A percentile compares a stretch with the other conserved stretches of the same genome.
phyloP scores from a whole-genome alignment of 441 rosid genomes.

The Gossypium lobatum region DNA sequence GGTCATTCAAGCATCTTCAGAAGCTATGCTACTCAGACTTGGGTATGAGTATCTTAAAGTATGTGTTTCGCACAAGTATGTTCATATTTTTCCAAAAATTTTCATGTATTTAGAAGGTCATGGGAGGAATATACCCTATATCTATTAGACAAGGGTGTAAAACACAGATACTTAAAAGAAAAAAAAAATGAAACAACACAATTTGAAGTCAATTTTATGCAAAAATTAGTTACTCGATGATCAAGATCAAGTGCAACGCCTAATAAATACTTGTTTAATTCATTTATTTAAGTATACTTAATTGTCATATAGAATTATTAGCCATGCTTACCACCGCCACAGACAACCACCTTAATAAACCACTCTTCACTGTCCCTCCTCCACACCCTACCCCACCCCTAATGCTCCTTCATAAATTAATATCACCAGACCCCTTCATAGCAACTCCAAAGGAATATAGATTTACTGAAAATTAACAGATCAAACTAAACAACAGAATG shows the following conservation, averaged over 20 bases:
- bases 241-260: not conserved
- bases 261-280: not conserved
- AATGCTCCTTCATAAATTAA: not conserved
- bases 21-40: not conserved
- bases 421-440: not conserved
- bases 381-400: not conserved
- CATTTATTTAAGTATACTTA: not conserved
- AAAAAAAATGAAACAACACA: not conserved
- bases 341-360: not conserved
- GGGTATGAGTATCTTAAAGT: not conserved
- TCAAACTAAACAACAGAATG: not conserved
- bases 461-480: not conserved
- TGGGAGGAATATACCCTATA: not conserved
- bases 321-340: not conserved
- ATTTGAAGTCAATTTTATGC: not conserved
- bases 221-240: not conserved
- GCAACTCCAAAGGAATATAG: not conserved
- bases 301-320: not conserved
- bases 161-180: not conserved
- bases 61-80: not conserved
- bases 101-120: not conserved
- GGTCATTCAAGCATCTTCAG: not conserved
- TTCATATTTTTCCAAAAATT: not conserved
- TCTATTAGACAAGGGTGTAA: not conserved
- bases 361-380: not conserved